Base-by-base conservation (phyloP, 306 rosid species). In the Cicer yamashitae region DNA sequence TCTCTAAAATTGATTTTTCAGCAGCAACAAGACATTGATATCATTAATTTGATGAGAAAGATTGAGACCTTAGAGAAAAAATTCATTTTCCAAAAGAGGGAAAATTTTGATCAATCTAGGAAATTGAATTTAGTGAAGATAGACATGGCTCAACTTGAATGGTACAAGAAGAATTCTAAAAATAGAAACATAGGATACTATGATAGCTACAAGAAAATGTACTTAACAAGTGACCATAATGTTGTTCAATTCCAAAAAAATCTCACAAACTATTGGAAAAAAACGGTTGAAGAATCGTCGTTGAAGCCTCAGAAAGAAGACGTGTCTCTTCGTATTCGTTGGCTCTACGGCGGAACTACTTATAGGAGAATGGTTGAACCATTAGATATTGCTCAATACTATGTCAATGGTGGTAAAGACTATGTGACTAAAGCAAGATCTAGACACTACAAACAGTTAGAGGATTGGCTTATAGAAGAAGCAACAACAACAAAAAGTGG, bases 321-420 rank as follows among this genome's bases (percentile, higher is more conserved):
- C 0, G 78, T 78, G 0, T 0, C 51, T 0, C 68, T 89, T 6
- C 77, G 77, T 3, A 63, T 34, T 0, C 34, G 86, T 0, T 91
- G 86, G 88, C 88, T 93, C 39, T 65, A 1, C 1, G 87, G 43
- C 0, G 98, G 97, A 41, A 76, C 81, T 1, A 89, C 25, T 45
- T 91, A 81, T 20, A 73, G 89, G 73, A 88, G 84, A 78, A 88
- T 93, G 96, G 73, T 88, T 22, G 98, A 93, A 50, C 96, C 92
- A 1, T 82, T 89, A 10, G 57, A 40, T 17, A 91, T 93, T 1
- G 91, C 96, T 22, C 52, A 83, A 3, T 83, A 73, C 87, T 93
- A 88, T 61, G 38, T 1, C 0, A 56, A 70, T 0, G 77, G 81
- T 0, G 38, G 17, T 7, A 68, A 7, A 10, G 60, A 83, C 44